Conservation (phyloP, 148 eudicot species). For the Arbutus unedo region DNA sequence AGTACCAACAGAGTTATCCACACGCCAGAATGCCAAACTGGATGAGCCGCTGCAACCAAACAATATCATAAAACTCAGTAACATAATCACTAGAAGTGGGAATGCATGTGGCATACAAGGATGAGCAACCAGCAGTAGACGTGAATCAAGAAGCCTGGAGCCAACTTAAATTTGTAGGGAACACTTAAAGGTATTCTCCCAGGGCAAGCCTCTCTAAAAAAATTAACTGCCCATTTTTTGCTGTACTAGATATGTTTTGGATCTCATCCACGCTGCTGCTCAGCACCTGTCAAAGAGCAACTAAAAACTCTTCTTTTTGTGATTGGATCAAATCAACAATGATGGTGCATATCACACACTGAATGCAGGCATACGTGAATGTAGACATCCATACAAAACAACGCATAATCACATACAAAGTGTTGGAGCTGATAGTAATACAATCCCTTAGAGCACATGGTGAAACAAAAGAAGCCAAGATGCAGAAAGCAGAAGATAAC, state of each 20-base stretch:
- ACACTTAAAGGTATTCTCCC: background rate
- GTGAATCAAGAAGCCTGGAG: background rate
- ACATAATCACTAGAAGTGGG: background rate
- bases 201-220: background rate
- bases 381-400: background rate
- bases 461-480: slow-evolving; percentile 71
- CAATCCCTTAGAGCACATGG: slow-evolving; percentile 82
- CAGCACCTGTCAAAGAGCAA: slow-evolving; percentile 3
- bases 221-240: background rate
- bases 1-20: slow-evolving; percentile 80
- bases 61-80: slow-evolving; percentile 7
- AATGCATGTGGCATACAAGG: background rate
- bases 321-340: background rate
- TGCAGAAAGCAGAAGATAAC: slow-evolving; percentile 71
- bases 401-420: slow-evolving; percentile 46
- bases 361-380: slow-evolving; percentile 1
- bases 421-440: slow-evolving; percentile 40
- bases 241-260: background rate
- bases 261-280: background rate
- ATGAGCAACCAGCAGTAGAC: background rate
- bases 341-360: background rate
- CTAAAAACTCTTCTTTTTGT: background rate
- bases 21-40: slow-evolving; percentile 78
- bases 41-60: slow-evolving; percentile 38
- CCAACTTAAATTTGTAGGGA: background rate